A percentile compares a stretch with the other conserved stretches of the same genome.
These are phyloP conservation scores for Lipomyces japonicus DNA, from an alignment of 805 yeast genomes.

Conservation along the genomic window DNA sequence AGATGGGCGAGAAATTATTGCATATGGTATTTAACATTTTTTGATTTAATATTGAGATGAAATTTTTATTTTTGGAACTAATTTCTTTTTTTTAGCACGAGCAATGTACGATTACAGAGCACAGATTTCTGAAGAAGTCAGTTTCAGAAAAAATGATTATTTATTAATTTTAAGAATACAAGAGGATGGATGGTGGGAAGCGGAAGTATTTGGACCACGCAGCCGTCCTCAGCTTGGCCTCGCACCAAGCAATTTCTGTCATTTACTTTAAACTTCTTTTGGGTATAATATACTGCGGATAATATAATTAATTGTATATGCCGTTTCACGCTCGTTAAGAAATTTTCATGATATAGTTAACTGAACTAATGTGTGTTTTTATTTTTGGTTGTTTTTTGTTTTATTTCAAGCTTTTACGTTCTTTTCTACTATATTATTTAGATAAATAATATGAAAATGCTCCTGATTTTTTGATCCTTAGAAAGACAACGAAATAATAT, in stretches of 20 bases:
- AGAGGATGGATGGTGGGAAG: conserved; percentile 75
- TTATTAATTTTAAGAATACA: conserved; percentile 53
- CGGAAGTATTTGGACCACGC: conserved; percentile 47
- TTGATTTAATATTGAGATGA: not conserved
- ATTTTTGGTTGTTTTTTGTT: not conserved
- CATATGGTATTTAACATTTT: conserved; percentile 35
- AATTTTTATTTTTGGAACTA: no score
- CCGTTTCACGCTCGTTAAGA: no score
- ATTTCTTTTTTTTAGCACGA: no score
- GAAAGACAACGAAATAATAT: no score
- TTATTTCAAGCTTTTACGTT: not conserved
- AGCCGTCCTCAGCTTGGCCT: conserved; percentile 47
- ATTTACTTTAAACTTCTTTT: conserved; percentile 5
- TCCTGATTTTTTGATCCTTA: not conserved
- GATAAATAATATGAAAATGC: not conserved
- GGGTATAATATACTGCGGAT: not conserved
- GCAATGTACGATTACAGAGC: conserved; percentile 60
- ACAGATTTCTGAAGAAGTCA: conserved; percentile 56
- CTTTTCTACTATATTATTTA: not conserved
- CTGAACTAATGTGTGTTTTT: not conserved
- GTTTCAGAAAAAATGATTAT: conserved; percentile 56
- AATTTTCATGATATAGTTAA: not conserved
- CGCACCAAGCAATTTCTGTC: conserved; percentile 57
- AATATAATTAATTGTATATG: not conserved
- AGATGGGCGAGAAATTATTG: conserved; percentile 53